These are phyloP conservation scores for Solanum habrochaites DNA, from an alignment of 257 asterid genomes.

Conservation along the genomic window DNA sequence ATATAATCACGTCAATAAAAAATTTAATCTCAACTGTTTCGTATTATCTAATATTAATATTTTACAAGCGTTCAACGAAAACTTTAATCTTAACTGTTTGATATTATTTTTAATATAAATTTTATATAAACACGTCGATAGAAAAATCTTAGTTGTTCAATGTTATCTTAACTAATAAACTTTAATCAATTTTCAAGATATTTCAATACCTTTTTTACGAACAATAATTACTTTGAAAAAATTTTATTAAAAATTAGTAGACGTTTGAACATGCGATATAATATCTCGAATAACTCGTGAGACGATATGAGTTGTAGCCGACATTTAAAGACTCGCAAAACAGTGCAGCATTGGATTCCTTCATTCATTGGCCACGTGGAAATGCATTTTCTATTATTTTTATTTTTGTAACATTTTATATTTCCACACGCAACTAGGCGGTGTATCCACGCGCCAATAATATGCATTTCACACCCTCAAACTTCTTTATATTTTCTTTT, in stretches of 20 bases:
- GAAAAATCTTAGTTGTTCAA: neutral
- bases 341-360: constrained; percentile 15
- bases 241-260: rapidly evolving
- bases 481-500: neutral
- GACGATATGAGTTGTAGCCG: neutral
- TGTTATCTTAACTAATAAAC: too few species aligned
- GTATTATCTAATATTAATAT: neutral
- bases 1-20: neutral
- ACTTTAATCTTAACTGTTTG: neutral
- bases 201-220: neutral
- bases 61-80: neutral
- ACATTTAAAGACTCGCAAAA: neutral
- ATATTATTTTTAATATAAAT: neutral
- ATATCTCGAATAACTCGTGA: neutral
- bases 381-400: neutral
- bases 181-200: neutral
- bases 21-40: neutral
- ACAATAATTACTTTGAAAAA: too few species aligned
- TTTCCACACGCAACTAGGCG: neutral
- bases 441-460: neutral
- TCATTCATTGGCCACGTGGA: constrained; percentile 3
- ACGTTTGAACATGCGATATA: neutral
- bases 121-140: too few species aligned
- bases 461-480: neutral
- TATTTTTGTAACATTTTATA: neutral